Conservation (phyloP, 352 stramenopile genomes). For the Phytophthora idaei region DNA sequence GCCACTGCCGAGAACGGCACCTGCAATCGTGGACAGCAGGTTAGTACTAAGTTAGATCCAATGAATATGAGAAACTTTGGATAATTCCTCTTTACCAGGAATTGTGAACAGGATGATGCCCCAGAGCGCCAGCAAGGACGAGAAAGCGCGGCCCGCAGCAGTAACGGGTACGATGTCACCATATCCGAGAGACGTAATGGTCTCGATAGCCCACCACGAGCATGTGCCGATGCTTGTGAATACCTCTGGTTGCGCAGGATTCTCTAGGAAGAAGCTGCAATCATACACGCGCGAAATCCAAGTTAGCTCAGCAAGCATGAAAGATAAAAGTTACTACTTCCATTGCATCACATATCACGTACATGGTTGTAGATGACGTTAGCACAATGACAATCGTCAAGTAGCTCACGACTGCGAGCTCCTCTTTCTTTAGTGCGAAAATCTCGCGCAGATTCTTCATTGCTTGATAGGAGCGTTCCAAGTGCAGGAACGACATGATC, state of each 20-base stretch:
- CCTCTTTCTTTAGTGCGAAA: slow-evolving; percentile 74
- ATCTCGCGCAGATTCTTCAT: slow-evolving; percentile 82
- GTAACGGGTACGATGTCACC: slow-evolving; percentile 86
- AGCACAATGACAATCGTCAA: slow-evolving; percentile 81
- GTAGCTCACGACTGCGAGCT: slow-evolving; percentile 82
- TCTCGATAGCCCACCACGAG: slow-evolving; percentile 83
- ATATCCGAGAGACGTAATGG: slow-evolving; percentile 88
- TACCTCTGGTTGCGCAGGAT: slow-evolving; percentile 67
- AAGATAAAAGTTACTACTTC: no score
- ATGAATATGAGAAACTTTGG: not conserved
- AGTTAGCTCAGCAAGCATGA: not conserved
- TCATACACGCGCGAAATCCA: not conserved
- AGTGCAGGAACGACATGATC: slow-evolving; percentile 81
- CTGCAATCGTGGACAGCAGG: slow-evolving; percentile 55
- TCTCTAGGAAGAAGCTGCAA: slow-evolving; percentile 81
- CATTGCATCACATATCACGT: slow-evolving; percentile 11
- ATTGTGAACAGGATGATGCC: slow-evolving; percentile 90
- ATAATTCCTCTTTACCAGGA: slow-evolving; percentile 39
- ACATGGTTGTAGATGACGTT: slow-evolving; percentile 86
- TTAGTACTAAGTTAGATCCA: not conserved
- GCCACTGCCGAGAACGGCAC: slow-evolving; percentile 76
- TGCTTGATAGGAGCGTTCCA: slow-evolving; percentile 80
- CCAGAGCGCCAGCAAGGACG: slow-evolving; percentile 76
- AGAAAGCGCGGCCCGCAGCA: slow-evolving; percentile 66
- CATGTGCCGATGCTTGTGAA: slow-evolving; percentile 82